Evolutionary conservation across 2,329 filamentous ascomycete species (phyloP).

Genomic region (Lecanicillium sp.): DNA sequence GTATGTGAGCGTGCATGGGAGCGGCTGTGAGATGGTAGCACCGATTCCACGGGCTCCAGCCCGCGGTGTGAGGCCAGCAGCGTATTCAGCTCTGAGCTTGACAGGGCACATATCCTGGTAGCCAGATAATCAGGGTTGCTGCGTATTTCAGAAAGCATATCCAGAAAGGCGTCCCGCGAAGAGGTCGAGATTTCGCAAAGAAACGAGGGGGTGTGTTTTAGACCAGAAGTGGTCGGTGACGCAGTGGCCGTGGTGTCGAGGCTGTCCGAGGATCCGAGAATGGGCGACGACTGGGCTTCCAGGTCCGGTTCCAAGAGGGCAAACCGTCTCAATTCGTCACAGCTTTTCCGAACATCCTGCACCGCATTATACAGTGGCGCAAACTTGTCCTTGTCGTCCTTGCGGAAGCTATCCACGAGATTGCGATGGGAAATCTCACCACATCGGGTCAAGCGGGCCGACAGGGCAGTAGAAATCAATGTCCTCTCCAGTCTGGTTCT

Average conservation of each 20-base stretch:
- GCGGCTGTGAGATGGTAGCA: conserved; percentile 60
- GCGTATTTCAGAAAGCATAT: conserved; percentile 73
- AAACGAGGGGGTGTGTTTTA: conserved; percentile 43
- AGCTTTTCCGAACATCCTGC: conserved; percentile 70
- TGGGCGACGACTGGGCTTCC: conserved; percentile 42
- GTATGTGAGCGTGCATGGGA: conserved; percentile 36
- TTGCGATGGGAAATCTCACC: conserved; percentile 68
- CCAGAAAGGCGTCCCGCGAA: conserved; percentile 65
- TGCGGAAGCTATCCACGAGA: conserved; percentile 69
- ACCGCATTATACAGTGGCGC: conserved; percentile 67
- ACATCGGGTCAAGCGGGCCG: conserved; percentile 64
- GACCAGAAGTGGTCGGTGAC: conserved; percentile 22
- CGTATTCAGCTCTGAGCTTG: conserved; percentile 65
- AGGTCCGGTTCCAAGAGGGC: conserved; percentile 65
- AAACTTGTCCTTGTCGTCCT: conserved; percentile 72
- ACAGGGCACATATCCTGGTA: conserved; percentile 68
- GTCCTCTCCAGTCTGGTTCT: conserved; percentile 66
- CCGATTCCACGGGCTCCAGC: conserved; percentile 74
- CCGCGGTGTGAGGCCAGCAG: conserved; percentile 72
- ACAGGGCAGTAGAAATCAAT: conserved; percentile 66
- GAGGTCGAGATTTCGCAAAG: conserved; percentile 63
- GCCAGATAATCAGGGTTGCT: conserved; percentile 85
- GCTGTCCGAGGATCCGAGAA: conserved; percentile 38
- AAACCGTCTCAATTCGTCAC: conserved; percentile 62
- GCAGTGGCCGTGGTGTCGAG: conserved; percentile 38